phyloP scores from a whole-genome alignment of 192 early-diverging fungal species.

The Entomortierella chlamydospora region DNA sequence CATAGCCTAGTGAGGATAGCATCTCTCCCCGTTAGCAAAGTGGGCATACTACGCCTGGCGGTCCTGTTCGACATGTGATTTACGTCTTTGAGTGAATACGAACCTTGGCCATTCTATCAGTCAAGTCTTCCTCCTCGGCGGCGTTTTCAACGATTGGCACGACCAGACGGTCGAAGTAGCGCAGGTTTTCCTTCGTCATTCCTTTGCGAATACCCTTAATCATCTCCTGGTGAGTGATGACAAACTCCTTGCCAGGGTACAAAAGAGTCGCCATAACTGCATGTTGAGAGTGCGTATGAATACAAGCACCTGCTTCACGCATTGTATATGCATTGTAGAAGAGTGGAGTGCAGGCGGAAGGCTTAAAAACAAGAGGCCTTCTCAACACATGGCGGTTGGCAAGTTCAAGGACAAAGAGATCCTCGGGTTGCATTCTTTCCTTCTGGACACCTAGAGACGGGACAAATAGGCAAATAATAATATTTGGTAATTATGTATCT shows the following conservation, averaged over 20 bases:
- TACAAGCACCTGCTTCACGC: constrained; percentile 88
- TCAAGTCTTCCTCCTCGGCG: constrained; percentile 91
- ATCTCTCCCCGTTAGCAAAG: too few species aligned
- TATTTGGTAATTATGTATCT: too few species aligned
- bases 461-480: too few species aligned
- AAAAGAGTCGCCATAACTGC: constrained; percentile 95
- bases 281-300: constrained; percentile 97
- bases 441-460: constrained; percentile 93
- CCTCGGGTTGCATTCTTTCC: constrained; percentile 85
- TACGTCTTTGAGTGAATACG: too few species aligned
- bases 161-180: constrained; percentile 84
- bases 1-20: constrained; percentile 75
- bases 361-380: constrained; percentile 78
- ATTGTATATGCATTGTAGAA: constrained; percentile 94
- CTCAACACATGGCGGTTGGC: constrained; percentile 69
- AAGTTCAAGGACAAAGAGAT: constrained; percentile 87
- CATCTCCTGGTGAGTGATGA: constrained; percentile 97
- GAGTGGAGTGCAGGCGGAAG: constrained; percentile 94
- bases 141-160: constrained; percentile 99
- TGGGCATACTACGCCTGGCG: too few species aligned
- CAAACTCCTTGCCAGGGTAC: constrained; percentile 78
- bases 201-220: constrained; percentile 97
- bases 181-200: constrained; percentile 67
- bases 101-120: constrained; percentile 83
- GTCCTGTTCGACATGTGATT: too few species aligned